Conservation (phyloP, 352 stramenopile genomes). For the Phytophthora pseudosyringae region DNA sequence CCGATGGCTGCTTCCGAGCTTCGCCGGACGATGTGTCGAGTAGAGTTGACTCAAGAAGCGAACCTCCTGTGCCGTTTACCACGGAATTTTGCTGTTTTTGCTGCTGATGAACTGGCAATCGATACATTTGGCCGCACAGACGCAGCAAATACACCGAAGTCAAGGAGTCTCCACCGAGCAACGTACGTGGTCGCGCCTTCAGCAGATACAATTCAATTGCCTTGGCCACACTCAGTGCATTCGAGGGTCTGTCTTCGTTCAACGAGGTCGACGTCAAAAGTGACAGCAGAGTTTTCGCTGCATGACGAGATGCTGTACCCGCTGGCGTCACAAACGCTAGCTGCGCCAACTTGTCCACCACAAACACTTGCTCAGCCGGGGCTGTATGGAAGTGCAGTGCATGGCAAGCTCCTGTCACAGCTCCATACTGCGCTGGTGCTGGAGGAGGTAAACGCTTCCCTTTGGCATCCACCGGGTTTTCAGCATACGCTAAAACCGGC, state of each 20-base stretch:
- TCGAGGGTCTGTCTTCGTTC: conserved; percentile 30
- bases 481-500: conserved; percentile 39
- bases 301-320: conserved; percentile 58
- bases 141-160: conserved; percentile 73
- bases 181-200: conserved; percentile 48
- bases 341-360: conserved; percentile 61
- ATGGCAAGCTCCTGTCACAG: conserved; percentile 60
- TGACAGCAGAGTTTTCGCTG: conserved; percentile 55
- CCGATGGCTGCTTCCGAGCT: conserved; percentile 3
- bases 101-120: conserved; percentile 41
- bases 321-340: conserved; percentile 55
- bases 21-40: conserved; percentile 2
- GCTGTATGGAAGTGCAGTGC: conserved; percentile 60
- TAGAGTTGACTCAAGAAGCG: neutral
- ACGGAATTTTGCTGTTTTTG: conserved; percentile 10
- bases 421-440: conserved; percentile 50
- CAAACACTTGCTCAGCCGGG: conserved; percentile 30
- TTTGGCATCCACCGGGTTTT: conserved; percentile 43
- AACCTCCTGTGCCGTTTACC: conserved; percentile 17
- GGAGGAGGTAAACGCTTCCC: conserved; percentile 50
- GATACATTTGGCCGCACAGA: conserved; percentile 63
- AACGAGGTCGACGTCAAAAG: conserved; percentile 47
- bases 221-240: conserved; percentile 35
- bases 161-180: conserved; percentile 58
- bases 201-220: conserved; percentile 62